These are phyloP conservation scores for Mycena maculata DNA, from an alignment of 768 basidiomycete genomes.

Conservation along the genomic window DNA sequence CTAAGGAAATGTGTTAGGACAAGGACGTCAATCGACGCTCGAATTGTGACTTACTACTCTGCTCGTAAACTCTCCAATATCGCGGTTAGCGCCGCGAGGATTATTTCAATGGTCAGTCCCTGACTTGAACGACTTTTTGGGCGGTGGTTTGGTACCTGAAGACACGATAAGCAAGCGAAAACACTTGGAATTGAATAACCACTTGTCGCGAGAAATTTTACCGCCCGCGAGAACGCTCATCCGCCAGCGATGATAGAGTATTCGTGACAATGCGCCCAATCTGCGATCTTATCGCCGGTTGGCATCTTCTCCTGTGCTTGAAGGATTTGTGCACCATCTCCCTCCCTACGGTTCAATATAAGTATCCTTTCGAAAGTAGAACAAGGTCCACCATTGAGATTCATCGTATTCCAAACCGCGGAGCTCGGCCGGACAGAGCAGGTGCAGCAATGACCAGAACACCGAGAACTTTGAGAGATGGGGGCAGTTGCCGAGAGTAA, in stretches of 20 bases:
- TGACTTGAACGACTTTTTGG: conserved; percentile 84
- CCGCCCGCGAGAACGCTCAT: conserved; percentile 78
- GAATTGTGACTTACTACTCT: conserved; percentile 44
- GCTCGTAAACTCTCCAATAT: conserved; percentile 52
- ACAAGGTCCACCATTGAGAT: conserved; percentile 66
- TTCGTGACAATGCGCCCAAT: conserved; percentile 76
- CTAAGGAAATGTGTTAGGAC: conserved; percentile 31
- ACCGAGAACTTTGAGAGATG: conserved; percentile 75
- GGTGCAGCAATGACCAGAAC: conserved; percentile 73
- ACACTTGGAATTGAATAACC: conserved; percentile 15
- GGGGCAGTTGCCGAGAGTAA: conserved; percentile 72
- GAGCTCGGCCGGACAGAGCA: conserved; percentile 71
- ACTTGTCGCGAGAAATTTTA: conserved; percentile 78
- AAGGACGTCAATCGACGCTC: background rate
- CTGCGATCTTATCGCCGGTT: conserved; percentile 63
- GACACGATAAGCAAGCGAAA: background rate
- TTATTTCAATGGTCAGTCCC: conserved; percentile 76
- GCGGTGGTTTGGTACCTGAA: conserved; percentile 64
- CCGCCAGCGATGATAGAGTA: conserved; percentile 77
- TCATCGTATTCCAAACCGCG: conserved; percentile 73
- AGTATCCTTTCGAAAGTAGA: background rate
- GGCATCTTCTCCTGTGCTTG: conserved; percentile 62
- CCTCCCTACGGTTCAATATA: conserved; percentile 51
- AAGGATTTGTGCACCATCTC: conserved; percentile 64
- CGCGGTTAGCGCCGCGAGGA: conserved; percentile 70